Percentiles rank a stretch among this genome's conserved stretches.
Evolutionary conservation across 441 rosid species (phyloP).

Genomic region (Erodium chrysanthum): DNA sequence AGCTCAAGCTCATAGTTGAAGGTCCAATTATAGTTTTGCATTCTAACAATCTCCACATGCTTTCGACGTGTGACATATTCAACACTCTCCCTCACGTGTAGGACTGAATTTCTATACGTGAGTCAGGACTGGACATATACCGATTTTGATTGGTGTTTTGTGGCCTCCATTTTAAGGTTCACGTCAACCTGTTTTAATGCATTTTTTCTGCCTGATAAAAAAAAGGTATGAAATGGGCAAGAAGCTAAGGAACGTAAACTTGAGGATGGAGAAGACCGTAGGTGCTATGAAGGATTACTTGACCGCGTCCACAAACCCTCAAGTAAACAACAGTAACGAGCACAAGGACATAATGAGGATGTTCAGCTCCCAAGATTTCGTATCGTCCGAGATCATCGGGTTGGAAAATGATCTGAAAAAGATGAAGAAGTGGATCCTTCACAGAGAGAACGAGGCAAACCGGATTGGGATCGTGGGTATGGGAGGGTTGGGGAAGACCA

Average conservation of each 20-base stretch:
- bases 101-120: too few species aligned
- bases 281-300: neutral
- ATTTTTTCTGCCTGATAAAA: too few species aligned
- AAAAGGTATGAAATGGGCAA: neutral
- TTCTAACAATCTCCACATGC: too few species aligned
- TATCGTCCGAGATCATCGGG: neutral
- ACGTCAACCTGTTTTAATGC: neutral
- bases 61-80: too few species aligned
- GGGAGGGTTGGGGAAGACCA: slow-evolving; percentile 5
- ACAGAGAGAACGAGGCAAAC: neutral
- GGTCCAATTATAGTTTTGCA: too few species aligned
- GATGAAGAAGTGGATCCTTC: neutral
- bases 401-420: neutral
- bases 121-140: too few species aligned
- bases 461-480: slow-evolving; percentile 1
- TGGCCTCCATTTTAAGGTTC: too few species aligned
- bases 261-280: neutral
- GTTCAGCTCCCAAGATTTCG: neutral
- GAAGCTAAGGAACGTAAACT: neutral
- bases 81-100: too few species aligned
- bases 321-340: neutral
- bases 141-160: too few species aligned
- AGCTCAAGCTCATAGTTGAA: too few species aligned
- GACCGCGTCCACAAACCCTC: neutral
- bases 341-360: neutral